Evolutionary conservation across 208 protist genomes (phyloP), one percentile per base, ranked within the genome.

Genomic region (Trypanosoma theileri): DNA sequence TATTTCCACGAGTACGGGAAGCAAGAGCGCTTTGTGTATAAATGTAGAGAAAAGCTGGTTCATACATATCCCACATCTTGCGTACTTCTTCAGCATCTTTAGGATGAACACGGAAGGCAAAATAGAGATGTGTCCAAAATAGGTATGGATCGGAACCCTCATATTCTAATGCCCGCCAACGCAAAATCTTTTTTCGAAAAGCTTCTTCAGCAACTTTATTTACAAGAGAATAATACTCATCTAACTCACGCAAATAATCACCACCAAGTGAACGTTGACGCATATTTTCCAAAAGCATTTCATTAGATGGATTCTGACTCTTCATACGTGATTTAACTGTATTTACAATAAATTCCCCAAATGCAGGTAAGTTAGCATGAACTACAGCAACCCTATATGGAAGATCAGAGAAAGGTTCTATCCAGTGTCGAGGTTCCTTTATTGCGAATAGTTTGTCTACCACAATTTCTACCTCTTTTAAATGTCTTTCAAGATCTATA

Each of bases 111-210:
- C 88, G 85, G 56, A 94, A 94, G 16, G 82, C 79, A 71, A 96
- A 96, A 79, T 93, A 93, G 26, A 96, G 66, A 69, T 94, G 88
- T 16, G 88, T 94, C 86, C 86, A 94, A 75, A 84, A 94, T 50
- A 92, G 85, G 28, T 88, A 91, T 26, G 88, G 75, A 59, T 94
- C 88, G 3, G 86, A 92, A 21, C 85, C 88, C 42, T 88, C 85
- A 57, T 83, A 35, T 64, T 96, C 88, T 59, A 66, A 53, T 21
- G 84, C 77, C n/a, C 91, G 81, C 88, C 91, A 96, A 45, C 63
- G 67, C 26, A 96, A 56, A 31, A 96, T 68, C 69, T 92, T 92
- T 24, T 78, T 72, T 12, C 91, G 84, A 54, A 93, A 93, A 14
- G 88, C 55, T 53, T 65, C 65, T 12, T 96, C 82, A 16, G 88